A percentile compares a stretch with the other conserved stretches of the same genome.
These are phyloP conservation scores for Teratosphaeria viscida DNA, from an alignment of 2,329 filamentous ascomycete species.

Conservation along the genomic window DNA sequence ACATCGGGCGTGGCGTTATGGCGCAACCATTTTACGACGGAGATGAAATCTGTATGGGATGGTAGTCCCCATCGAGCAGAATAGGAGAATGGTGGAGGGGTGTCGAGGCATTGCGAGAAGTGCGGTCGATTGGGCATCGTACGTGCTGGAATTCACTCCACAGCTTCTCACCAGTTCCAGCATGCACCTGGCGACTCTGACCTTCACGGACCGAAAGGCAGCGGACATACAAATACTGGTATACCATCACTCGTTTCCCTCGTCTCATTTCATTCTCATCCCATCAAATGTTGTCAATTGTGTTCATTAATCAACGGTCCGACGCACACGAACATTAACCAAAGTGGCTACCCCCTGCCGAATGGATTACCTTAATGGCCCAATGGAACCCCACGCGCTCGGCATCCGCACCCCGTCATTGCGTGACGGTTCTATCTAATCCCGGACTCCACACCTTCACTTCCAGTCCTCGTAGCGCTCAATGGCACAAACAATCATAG, in stretches of 20 bases:
- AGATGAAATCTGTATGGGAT: not conserved
- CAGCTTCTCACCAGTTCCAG: not conserved
- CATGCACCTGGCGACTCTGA: not conserved
- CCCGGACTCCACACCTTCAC: too few species aligned
- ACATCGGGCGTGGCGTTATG: not conserved
- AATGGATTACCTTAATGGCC: too few species aligned
- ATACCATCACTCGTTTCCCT: too few species aligned
- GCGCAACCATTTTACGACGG: not conserved
- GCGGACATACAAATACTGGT: not conserved
- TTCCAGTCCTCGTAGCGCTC: too few species aligned
- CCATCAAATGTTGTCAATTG: too few species aligned
- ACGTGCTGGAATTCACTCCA: not conserved
- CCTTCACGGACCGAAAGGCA: not conserved
- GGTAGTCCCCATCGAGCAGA: not conserved
- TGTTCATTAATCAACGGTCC: too few species aligned
- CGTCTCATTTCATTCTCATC: too few species aligned
- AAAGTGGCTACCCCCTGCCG: too few species aligned
- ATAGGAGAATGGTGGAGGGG: not conserved
- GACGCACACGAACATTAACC: too few species aligned
- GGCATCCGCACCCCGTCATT: too few species aligned
- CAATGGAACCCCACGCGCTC: not conserved
- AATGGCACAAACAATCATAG: not conserved
- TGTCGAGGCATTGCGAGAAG: not conserved
- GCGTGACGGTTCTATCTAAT: too few species aligned
- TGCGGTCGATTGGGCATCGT: not conserved